Percentiles rank a stretch among this genome's conserved stretches.
phyloP scores from a whole-genome alignment of 345 rosid species.

The Cardamine resedifolia region DNA sequence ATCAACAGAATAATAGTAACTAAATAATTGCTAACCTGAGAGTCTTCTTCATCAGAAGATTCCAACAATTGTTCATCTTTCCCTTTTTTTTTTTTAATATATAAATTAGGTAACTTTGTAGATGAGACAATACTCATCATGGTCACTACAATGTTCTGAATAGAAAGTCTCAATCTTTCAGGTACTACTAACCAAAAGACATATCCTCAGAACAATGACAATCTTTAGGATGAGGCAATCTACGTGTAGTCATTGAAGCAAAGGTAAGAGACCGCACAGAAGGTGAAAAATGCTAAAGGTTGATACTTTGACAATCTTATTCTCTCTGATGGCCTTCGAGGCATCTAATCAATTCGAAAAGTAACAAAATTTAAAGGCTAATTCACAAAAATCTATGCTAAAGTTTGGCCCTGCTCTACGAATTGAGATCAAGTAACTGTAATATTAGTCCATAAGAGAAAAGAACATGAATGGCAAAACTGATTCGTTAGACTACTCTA shows the following conservation, averaged over 20 bases:
- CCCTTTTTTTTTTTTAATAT: slow-evolving; percentile 24
- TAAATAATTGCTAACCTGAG: slow-evolving; percentile 30
- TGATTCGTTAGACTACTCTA: not conserved
- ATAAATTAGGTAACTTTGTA: not conserved
- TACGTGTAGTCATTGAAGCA: slow-evolving; percentile 44
- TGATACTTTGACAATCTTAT: slow-evolving; percentile 31
- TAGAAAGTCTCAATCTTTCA: not conserved
- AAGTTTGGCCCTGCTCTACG: not conserved
- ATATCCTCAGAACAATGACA: not conserved
- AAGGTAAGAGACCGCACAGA: slow-evolving; percentile 60
- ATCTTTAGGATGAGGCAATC: slow-evolving; percentile 1
- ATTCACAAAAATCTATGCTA: not conserved
- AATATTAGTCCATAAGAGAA: not conserved
- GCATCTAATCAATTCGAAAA: slow-evolving; percentile 41
- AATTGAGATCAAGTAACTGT: not conserved
- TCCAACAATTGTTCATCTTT: slow-evolving; percentile 34
- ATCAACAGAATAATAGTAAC: not conserved
- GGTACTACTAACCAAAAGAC: slow-evolving; percentile 32
- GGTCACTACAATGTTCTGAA: slow-evolving; percentile 36
- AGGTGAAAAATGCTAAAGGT: slow-evolving; percentile 63
- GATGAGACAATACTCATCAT: not conserved
- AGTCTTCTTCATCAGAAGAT: slow-evolving; percentile 61
- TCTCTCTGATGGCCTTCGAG: slow-evolving; percentile 38
- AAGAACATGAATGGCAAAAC: not conserved
- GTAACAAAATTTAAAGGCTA: not conserved